Evolutionary conservation across 345 rosid species (phyloP), one percentile per base, ranked within the genome.

Genomic region (Hevea brasiliensis): DNA sequence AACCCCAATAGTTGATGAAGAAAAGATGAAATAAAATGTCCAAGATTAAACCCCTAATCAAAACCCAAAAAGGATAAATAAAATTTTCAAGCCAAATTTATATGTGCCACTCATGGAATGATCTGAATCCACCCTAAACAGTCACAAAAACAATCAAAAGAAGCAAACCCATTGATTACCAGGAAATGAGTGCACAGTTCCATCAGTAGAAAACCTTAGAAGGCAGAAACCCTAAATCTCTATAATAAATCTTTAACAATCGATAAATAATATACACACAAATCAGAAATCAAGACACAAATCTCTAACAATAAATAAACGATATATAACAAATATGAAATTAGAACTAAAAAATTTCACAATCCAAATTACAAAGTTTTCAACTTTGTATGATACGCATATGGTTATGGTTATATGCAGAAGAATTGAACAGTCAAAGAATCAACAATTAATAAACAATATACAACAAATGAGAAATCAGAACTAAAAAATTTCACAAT

Each of bases 141-240:
- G 65, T 21, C 56, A 76, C 48, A 41, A 42, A 64, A 77, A 61
- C 35, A 27, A 72, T 68, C 83, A 71, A 83, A 74, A 73, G 26
- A 35, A 53, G 26, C 45, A 45, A 67, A 72, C 21, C 76, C 62
- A 62, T 11, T 45, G 37, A 72, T 53, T 53, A 32, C 75, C 40
- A 8, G 1, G 41, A 26, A 69, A 67, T 45, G 53, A 14, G 17
- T 35, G 17, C 70, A 71, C 59, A 68, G 45, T 68, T 67, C 75
- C 71, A 54, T 67, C 69, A 64, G 72, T 18, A 58, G 65, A 27
- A 61, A 81, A 71, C 83, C n/a, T 77, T 74, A 64, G 76, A 78
- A 58, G 32, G 61, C 72, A 37, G 40, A 70, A 70, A 60, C 65
- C 67, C 57, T 50, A n/a, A n/a, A n/a, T n/a, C n/a, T n/a, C n/a